Evolutionary conservation across 495 filamentous ascomycete genomes (phyloP), one percentile per base, ranked within the genome.

Genomic region (Podospora bellae-mahoneyi): DNA sequence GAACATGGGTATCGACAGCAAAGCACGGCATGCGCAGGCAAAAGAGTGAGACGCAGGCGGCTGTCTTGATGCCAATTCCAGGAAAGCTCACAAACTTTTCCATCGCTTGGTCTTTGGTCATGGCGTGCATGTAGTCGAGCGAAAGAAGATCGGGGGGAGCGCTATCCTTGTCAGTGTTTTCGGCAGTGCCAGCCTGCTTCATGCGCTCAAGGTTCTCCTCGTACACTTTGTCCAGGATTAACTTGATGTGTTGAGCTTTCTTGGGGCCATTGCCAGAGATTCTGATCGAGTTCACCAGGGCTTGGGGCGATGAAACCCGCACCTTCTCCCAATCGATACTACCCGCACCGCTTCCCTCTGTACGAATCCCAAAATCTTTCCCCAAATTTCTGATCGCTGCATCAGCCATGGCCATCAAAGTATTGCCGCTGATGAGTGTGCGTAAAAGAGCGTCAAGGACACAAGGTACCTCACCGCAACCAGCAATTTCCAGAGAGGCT

Each of bases 401-500:
- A 66, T 88, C 84, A 4, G 91, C 86, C 66, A 92, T 91, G 5
- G 74, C 84, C 64, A 86, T 84, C 0, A 86, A 87, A 0, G 92
- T 95, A 6, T 89, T 87, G 0, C 90, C 91, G 75, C 92, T 96
- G 27, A 97, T 84, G 4, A 90, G 74, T 0, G 93, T 97, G 27
- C 93, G 86, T 26, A 97, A 85, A 0, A 99, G 80, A 0, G 94
- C 95, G 74, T 98, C 95, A 0, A 99, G 83, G 0, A 97, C 88
- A 20, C 89, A 94, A 0, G 94, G 94, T 0, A 97, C 95, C 76
- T 99, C 94, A 16, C 95, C 95, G 71, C 95, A 99, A 2, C 94
- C 94, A 19, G 93, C 87, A 16, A 93, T 85, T 3, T 89, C 89
- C 2, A 92, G 78, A n/a, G 91, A 92, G 0, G 95, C 91, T 7